These are phyloP conservation scores for Allium cepa DNA, from an alignment of 106 monocot species.

Conservation along the genomic window DNA sequence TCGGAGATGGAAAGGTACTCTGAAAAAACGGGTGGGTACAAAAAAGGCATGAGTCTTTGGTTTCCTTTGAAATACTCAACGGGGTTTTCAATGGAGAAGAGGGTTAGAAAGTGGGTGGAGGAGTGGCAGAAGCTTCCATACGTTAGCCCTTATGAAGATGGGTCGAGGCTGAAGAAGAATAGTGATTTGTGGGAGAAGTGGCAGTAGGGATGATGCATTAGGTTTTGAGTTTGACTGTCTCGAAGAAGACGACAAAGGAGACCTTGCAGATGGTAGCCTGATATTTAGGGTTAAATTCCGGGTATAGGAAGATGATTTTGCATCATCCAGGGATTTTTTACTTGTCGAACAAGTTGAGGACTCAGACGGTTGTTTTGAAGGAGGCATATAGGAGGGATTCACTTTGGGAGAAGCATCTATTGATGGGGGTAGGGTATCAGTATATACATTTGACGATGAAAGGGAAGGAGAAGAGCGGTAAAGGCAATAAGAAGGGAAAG, in stretches of 20 bases:
- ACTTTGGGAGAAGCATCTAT: constrained; percentile 60
- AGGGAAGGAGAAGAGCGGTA: constrained; percentile 8
- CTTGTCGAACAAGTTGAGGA: constrained; percentile 69
- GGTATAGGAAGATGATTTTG: constrained; percentile 54
- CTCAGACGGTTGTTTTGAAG: constrained; percentile 70
- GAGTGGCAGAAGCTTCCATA: constrained; percentile 91
- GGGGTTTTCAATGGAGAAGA: constrained; percentile 68
- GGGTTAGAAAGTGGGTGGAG: constrained; percentile 81
- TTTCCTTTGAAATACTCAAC: constrained; percentile 58
- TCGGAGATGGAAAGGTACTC: constrained; percentile 58
- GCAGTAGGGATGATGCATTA: constrained; percentile 82
- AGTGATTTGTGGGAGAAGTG: constrained; percentile 71
- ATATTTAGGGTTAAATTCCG: constrained; percentile 37
- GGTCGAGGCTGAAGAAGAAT: constrained; percentile 31
- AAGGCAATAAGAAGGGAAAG: constrained; percentile 11
- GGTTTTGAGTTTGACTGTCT: constrained; percentile 42
- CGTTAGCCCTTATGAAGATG: constrained; percentile 77
- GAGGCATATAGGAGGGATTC: constrained; percentile 81
- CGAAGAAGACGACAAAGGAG: constrained; percentile 78
- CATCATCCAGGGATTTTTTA: constrained; percentile 85
- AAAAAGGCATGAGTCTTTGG: constrained; percentile 37
- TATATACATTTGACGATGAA: constrained; percentile 2
- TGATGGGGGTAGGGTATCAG: neutral
- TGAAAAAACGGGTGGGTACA: constrained; percentile 38
- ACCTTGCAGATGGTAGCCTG: constrained; percentile 44